phyloP scores from a whole-genome alignment of 129 eudicot species.

The Centella asiatica region DNA sequence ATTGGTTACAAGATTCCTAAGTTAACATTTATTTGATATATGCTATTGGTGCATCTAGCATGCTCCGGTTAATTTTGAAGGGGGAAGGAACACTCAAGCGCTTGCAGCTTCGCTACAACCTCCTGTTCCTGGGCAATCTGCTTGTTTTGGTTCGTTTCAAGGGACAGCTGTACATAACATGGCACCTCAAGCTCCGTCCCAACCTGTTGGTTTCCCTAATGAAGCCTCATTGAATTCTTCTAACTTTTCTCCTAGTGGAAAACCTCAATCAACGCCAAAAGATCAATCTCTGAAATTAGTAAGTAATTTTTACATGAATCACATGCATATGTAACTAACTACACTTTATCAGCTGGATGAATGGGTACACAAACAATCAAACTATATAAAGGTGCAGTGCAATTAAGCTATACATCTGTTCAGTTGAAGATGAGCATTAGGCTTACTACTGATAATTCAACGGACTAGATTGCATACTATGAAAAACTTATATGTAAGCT shows the following conservation, averaged over 20 bases:
- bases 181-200: slow-evolving; percentile 17
- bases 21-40: slow-evolving; percentile 12
- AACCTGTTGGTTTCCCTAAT: slow-evolving; percentile 24
- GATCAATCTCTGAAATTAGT: slow-evolving; percentile 26
- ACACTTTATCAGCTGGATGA: neutral
- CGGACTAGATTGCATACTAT: no score
- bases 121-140: slow-evolving; percentile 29
- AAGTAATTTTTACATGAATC: slow-evolving; percentile 17
- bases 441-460: no score
- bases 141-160: slow-evolving; percentile 22
- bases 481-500: no score
- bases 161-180: slow-evolving; percentile 24
- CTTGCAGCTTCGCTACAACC: slow-evolving; percentile 30
- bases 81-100: slow-evolving; percentile 16
- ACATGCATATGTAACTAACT: neutral
- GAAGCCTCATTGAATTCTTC: slow-evolving; percentile 27
- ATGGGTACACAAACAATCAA: neutral
- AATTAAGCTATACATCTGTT: no score
- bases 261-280: slow-evolving; percentile 24
- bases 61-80: slow-evolving; percentile 20
- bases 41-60: slow-evolving; percentile 16
- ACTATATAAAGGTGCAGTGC: neutral
- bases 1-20: no score
- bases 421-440: no score
- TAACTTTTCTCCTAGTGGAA: no score